Conservation (phyloP, 2,329 filamentous ascomycete species). For the Fusarium continuum region DNA sequence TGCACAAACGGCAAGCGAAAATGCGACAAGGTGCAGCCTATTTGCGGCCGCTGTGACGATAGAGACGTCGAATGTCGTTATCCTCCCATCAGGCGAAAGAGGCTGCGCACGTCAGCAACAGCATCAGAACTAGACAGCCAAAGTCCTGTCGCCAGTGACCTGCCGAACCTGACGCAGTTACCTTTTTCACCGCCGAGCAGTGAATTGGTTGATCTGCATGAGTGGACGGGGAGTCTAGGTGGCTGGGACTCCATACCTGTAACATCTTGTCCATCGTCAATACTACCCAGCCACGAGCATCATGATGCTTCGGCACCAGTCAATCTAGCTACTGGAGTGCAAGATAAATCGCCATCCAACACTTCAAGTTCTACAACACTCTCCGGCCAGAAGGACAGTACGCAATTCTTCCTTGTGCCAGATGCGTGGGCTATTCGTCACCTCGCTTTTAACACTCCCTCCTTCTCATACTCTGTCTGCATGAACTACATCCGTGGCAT, state of each 20-base stretch:
- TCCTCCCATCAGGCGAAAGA: background rate
- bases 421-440: conserved; percentile 1
- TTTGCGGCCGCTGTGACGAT: conserved; percentile 1
- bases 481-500: conserved; percentile 9
- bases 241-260: background rate
- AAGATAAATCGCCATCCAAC: background rate
- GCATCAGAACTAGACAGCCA: background rate
- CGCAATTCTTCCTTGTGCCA: background rate
- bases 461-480: background rate
- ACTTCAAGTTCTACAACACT: background rate
- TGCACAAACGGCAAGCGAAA: conserved; percentile 2
- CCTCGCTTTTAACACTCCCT: background rate
- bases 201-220: background rate
- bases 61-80: conserved; percentile 12
- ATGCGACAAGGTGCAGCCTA: conserved; percentile 10
- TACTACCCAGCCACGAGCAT: background rate
- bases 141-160: background rate
- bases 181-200: background rate
- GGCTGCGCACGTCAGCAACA: background rate
- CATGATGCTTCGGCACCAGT: background rate
- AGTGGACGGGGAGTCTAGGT: background rate
- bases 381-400: background rate
- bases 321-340: background rate
- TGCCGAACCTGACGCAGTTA: background rate
- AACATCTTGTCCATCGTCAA: background rate